Conservation (phyloP, 2,329 filamentous ascomycete species). For the Neospermospora avenae region DNA sequence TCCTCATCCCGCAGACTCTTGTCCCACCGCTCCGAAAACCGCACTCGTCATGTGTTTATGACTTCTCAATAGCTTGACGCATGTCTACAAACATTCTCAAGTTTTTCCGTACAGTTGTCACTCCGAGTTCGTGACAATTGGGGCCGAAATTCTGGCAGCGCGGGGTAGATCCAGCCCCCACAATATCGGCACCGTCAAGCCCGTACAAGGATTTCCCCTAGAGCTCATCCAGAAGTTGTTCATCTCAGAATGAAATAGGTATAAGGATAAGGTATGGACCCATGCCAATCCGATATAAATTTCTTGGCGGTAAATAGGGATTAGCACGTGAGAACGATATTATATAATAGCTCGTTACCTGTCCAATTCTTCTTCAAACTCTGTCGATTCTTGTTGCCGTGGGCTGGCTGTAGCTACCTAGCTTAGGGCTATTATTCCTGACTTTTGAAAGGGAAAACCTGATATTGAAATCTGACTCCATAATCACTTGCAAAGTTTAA, state of each 20-base stretch:
- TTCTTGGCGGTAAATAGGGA: too few relatives aligned
- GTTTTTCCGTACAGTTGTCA: not conserved
- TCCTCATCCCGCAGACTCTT: too few relatives aligned
- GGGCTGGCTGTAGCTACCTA: too few relatives aligned
- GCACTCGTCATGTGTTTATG: not conserved
- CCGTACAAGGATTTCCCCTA: not conserved
- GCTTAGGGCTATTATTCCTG: too few relatives aligned
- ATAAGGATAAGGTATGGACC: not conserved
- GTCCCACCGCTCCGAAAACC: too few relatives aligned
- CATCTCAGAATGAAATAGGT: not conserved
- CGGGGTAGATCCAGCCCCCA: conserved; percentile 1
- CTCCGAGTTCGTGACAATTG: not conserved
- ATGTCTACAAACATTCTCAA: not conserved
- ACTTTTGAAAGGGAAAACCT: too few relatives aligned
- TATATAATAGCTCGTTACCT: too few relatives aligned
- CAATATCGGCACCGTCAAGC: conserved; percentile 4
- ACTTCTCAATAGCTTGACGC: not conserved
- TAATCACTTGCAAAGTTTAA: too few relatives aligned
- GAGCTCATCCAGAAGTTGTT: not conserved
- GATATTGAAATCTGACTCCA: too few relatives aligned
- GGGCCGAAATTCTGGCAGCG: not conserved
- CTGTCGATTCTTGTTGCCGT: too few relatives aligned
- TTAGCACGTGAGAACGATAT: too few relatives aligned
- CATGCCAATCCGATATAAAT: not conserved
- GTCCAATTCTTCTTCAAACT: too few relatives aligned